Base-by-base conservation (phyloP, 192 early-diverging fungal genomes). In the Podila epicladia region DNA sequence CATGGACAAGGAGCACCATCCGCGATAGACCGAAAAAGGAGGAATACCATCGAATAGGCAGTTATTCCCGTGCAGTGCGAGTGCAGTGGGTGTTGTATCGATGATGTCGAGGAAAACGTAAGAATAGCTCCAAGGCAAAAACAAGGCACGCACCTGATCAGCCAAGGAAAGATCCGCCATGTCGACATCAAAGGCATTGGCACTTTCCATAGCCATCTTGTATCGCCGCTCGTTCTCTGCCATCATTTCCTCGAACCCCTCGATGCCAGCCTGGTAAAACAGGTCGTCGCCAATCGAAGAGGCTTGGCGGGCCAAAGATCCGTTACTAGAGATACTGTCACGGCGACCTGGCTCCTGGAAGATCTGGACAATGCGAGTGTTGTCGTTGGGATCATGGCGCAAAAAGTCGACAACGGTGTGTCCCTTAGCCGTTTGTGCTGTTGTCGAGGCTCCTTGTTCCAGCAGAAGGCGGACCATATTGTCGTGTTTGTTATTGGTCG, bases 401-500 rank as follows among this genome's bases (percentile, higher is more conserved):
- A 92, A 86, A 84, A 95, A 91, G 76, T 95, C 92, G 67, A 89
- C 89, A 13, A 92, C 91, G 2, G 93, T 93, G 62, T 90, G 85
- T 22, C 95, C 94, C 33, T 91, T 88, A 17, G 87, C 84, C 9
- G 93, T 92, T 79, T 90, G 87, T 32, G 90, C 84, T 11, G 87
- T 77, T 8, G 92, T 85, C 45, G 88, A 88, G n/a, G 95, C 97
- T 35, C 95, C 94, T 45, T 89, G 74, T 62, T 93, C 93, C 65
- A 98, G 82, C 53, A 98, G 87, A 13, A 93, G 73, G 66, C 89
- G 83, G 17, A 95, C 92, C 31, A 95, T 82, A 22, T 89, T 85
- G 64, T 89, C 85, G 82, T 95, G 90, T 73, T 94, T 92, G 73
- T 93, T 94, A 60, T 92, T 91, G 20, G 93, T 91, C 1, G 95